These are phyloP conservation scores for Cyclostephanos tholiformis DNA, from an alignment of 108 stramenopile genomes.

Conservation along the genomic window DNA sequence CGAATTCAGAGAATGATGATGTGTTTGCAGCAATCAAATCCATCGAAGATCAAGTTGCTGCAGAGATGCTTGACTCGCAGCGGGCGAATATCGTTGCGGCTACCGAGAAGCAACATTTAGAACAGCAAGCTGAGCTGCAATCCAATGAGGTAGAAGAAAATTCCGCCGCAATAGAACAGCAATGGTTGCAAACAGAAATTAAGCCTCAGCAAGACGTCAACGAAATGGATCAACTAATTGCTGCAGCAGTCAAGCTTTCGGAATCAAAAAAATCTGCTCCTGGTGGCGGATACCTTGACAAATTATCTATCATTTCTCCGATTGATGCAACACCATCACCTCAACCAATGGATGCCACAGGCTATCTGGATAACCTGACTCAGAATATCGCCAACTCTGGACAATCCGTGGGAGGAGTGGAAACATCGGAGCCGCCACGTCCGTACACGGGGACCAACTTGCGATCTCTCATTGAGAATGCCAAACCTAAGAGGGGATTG, in stretches of 20 bases:
- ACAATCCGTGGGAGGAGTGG: not conserved
- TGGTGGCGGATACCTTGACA: not conserved
- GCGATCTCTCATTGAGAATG: not conserved
- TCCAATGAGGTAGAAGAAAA: not conserved
- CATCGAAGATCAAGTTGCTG: not conserved
- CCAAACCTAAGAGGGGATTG: slow-evolving; percentile 1
- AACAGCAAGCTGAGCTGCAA: no score
- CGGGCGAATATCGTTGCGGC: no score
- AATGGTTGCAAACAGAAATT: not conserved
- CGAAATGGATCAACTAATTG: slow-evolving; percentile 5
- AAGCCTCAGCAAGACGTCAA: not conserved
- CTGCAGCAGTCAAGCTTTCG: not conserved
- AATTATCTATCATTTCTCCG: no score
- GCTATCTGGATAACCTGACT: not conserved
- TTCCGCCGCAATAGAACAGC: not conserved
- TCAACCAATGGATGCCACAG: no score
- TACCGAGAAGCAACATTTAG: no score
- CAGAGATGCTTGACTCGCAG: no score
- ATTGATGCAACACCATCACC: no score
- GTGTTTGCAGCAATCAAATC: not conserved
- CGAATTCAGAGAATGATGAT: not conserved
- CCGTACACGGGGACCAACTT: slow-evolving; percentile 1
- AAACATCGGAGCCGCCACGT: not conserved
- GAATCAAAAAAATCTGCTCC: not conserved
- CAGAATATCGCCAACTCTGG: not conserved